Conservation (phyloP, 1,284 basidiomycete genomes). For the Ganoderma resinaceum region DNA sequence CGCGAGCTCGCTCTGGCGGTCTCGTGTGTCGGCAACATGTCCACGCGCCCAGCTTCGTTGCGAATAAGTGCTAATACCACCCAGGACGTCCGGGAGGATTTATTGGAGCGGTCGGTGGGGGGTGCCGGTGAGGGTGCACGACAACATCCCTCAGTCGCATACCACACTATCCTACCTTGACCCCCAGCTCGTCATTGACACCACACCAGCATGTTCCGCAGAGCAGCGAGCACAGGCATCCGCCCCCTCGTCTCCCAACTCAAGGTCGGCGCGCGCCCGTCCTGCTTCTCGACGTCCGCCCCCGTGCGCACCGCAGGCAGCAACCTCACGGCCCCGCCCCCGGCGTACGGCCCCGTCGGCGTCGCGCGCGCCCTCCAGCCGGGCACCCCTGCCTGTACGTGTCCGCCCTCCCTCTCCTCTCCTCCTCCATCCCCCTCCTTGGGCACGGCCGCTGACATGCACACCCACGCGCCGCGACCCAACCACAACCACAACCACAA, state of each 20-base stretch:
- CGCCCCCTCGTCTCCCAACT: not conserved
- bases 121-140: not conserved
- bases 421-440: not conserved
- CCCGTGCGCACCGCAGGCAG: not conserved
- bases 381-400: not conserved
- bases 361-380: conserved; percentile 4
- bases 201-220: not conserved
- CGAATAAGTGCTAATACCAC: not conserved
- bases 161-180: not conserved
- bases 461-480: too few species aligned
- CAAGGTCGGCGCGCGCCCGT: not conserved
- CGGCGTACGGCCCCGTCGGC: conserved; percentile 9
- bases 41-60: not conserved
- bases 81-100: not conserved
- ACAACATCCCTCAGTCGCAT: not conserved
- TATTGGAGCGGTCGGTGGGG: not conserved
- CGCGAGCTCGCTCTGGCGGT: not conserved
- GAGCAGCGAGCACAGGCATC: not conserved
- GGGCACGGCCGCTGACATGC: not conserved
- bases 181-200: not conserved
- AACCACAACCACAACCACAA: too few species aligned
- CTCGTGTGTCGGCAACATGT: not conserved
- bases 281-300: not conserved
- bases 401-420: not conserved
- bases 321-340: not conserved